Evolutionary conservation across 352 stramenopile species (phyloP).

Genomic region (Phytophthora cryptogea): DNA sequence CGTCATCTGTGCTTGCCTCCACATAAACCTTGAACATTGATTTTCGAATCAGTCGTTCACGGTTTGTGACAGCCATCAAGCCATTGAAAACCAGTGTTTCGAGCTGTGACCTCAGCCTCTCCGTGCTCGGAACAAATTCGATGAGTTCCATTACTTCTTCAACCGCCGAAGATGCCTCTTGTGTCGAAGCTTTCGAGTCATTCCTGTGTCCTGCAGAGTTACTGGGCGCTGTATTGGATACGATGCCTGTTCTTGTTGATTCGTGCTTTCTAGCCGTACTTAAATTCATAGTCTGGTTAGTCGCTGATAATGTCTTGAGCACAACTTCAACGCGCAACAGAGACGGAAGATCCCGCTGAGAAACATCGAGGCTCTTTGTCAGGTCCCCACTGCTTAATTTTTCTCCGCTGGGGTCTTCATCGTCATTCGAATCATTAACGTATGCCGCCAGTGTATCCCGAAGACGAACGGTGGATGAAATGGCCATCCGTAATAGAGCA

Average conservation of each 20-base stretch:
- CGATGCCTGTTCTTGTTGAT: conserved; percentile 2
- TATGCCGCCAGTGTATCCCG: conserved; percentile 50
- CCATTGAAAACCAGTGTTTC: conserved; percentile 75
- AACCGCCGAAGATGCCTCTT: neutral
- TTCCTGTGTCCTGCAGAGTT: neutral
- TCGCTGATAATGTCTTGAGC: conserved; percentile 8
- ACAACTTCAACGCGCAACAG: conserved; percentile 82
- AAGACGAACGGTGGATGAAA: conserved; percentile 56
- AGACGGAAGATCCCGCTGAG: conserved; percentile 17
- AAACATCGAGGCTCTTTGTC: neutral
- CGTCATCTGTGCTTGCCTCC: conserved; percentile 55
- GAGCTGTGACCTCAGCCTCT: conserved; percentile 65
- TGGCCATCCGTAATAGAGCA: conserved; percentile 72
- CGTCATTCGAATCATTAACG: conserved; percentile 14
- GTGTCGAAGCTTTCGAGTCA: neutral
- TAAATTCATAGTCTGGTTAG: neutral
- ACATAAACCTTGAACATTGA: conserved; percentile 73
- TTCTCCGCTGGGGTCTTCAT: conserved; percentile 9
- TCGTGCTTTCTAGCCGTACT: neutral
- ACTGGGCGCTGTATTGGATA: neutral
- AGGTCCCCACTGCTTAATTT: neutral
- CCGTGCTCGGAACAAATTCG: conserved; percentile 52
- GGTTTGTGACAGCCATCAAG: conserved; percentile 66
- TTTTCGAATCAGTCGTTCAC: conserved; percentile 63
- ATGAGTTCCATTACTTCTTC: conserved; percentile 38